These are phyloP conservation scores for Mucor lusitanicus DNA, from an alignment of 371 early-diverging fungal species.

Conservation along the genomic window DNA sequence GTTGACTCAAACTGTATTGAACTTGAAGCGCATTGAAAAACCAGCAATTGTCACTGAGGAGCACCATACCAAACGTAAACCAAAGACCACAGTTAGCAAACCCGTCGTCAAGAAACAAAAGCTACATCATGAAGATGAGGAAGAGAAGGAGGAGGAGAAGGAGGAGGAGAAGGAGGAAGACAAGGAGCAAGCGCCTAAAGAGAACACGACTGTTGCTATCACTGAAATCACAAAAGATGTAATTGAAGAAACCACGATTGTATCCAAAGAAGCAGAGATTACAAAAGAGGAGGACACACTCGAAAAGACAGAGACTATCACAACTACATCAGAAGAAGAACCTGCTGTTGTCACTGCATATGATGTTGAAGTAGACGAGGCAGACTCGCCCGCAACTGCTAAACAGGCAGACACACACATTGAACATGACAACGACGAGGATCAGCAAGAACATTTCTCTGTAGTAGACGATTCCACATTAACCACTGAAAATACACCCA, in stretches of 20 bases:
- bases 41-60: neutral
- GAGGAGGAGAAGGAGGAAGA: too few species aligned
- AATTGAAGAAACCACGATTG: neutral
- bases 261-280: neutral
- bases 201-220: neutral
- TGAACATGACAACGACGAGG: neutral
- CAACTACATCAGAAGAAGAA: neutral
- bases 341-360: neutral
- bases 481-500: neutral
- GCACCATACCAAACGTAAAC: neutral
- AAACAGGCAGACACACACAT: neutral
- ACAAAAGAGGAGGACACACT: too few species aligned
- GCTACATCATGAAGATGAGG: neutral
- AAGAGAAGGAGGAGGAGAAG: too few species aligned
- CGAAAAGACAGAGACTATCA: neutral
- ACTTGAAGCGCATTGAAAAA: neutral
- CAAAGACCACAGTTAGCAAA: neutral
- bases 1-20: conserved; percentile 1
- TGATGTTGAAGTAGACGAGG: neutral
- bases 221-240: neutral
- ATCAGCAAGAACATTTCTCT: neutral
- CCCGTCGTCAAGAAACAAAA: neutral
- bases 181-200: neutral
- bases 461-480: neutral
- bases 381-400: neutral